Base-by-base conservation (phyloP, 176 grass and related monocot species). In the Cymbopogon citratus region DNA sequence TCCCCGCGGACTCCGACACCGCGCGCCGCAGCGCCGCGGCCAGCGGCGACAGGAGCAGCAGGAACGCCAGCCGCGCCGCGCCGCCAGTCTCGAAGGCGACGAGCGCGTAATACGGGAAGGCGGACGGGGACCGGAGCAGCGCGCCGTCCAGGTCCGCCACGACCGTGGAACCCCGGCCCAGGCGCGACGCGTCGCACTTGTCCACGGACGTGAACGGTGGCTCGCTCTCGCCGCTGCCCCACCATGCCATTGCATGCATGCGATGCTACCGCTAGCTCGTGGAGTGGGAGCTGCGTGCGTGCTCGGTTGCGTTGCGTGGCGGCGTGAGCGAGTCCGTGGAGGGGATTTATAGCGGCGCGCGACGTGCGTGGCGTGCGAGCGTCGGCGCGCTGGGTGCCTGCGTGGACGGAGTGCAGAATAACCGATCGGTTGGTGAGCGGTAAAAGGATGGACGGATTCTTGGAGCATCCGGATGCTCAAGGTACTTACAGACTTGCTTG, bases 101-200 rank as follows among this genome's bases (percentile, higher is more conserved):
- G 34, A 97, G 74, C n/a, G 89, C 89, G 73, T 91, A 91, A 87
- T 93, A 93, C 0, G 94, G 75, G 83, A 97, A 97, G 15, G 86
- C 74, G 82, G 66, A 80, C 27, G 52, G 43, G 9, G 87, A 90
- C 0, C 87, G 80, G 70, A 97, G 87, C 66, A 93, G 75, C 43
- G 91, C 88, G 59, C 89, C 87, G 66, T 93, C 85, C 11, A 97
- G 82, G 91, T 93, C 78, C n/a, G 86, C 82, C 70, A 78, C 86
- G 2, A 91, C 81, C 2, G 94, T 87, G 64, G 77, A 68, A 21
- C 8, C 3, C 6, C 66, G 33, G 5, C 13, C 64, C 3, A 91
- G 88, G 23, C 65, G 49, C 25, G 70, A 80, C 6, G 60, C 79
- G 38, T 83, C 77, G 81, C 94, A 97, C 67, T 93, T 91, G 56